Evolutionary conservation across 2,329 filamentous ascomycete genomes (phyloP), one percentile per base, ranked within the genome.

Genomic region (Gyromitra esculenta): DNA sequence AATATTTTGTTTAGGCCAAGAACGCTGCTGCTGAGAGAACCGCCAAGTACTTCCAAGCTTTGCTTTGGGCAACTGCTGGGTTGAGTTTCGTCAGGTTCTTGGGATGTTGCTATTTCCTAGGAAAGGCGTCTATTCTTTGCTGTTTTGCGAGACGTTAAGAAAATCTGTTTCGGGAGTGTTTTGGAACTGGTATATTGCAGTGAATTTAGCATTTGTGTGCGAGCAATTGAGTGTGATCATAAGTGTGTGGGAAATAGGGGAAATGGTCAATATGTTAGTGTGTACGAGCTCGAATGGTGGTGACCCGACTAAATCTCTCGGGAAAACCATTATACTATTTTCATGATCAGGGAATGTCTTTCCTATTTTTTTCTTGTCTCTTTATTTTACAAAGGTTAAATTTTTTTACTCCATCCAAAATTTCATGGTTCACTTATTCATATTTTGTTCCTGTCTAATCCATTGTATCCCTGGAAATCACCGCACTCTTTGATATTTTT

Each of bases 121-220:
- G 94, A 83, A 92, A 90, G 86, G 96, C 94, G 73, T 95, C 96
- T 85, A 89, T 98, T 85, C 92, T 97, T 89, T 97, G 94, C 90
- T 97, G 95, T 88, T 97, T 97, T 84, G 90, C 92, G 79, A 91
- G 92, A 84, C 89, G 91, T 85, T 94, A 87, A 86, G 37, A 37
- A 2, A 39, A 37, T 43, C 18, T 39, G n/a, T n/a, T 25, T 13
- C 21, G 56, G n/a, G 37, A 52, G 39, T 31, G 43, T 54, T 60
- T 41, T 62, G 31, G 73, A 35, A 21, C 13, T 54, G 48, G 69
- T 73, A n/a, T 68, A 48, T 75, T 43, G 41, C 13, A 15, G 50
- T 60, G 13, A 8, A 63, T 54, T 73, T 73, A 63, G 60, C 69
- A 73, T 67, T 63, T 54, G 21, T 52, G 52, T 59, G 39, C 41